Percentiles rank a stretch among this genome's conserved stretches.
phyloP scores from a whole-genome alignment of 352 stramenopile genomes.

The Globisporangium parvum region DNA sequence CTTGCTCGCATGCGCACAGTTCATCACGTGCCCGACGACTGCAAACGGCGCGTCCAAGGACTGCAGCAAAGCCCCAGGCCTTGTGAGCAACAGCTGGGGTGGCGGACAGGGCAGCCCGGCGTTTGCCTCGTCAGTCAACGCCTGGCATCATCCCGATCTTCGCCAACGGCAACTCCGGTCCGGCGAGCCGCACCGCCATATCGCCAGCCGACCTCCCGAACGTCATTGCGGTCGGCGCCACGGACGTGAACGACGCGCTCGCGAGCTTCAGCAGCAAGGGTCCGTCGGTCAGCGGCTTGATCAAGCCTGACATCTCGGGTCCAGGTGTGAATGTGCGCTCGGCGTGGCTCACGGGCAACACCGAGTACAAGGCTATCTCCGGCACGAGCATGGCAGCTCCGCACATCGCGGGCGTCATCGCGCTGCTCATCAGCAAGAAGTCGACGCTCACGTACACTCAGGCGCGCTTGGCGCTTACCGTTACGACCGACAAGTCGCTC shows the following conservation, averaged over 20 bases:
- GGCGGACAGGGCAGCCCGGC: slow-evolving; percentile 13
- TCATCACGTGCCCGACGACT: slow-evolving; percentile 18
- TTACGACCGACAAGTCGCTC: too few relatives aligned
- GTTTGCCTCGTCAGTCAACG: slow-evolving; percentile 11
- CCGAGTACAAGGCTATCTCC: too few relatives aligned
- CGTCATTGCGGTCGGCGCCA: slow-evolving; percentile 25
- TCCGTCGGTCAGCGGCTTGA: too few relatives aligned
- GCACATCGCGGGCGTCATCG: too few relatives aligned
- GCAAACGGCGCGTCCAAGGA: slow-evolving; percentile 14
- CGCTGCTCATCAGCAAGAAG: too few relatives aligned
- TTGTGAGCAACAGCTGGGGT: slow-evolving; percentile 32
- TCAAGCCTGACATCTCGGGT: too few relatives aligned
- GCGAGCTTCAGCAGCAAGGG: slow-evolving; percentile 26
- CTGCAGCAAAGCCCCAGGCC: slow-evolving; percentile 22
- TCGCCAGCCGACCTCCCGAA: slow-evolving; percentile 19
- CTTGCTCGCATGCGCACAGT: not conserved
- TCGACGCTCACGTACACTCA: too few relatives aligned
- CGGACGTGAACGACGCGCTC: slow-evolving; percentile 16
- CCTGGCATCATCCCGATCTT: slow-evolving; percentile 25
- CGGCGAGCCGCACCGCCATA: slow-evolving; percentile 12
- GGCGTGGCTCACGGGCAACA: too few relatives aligned
- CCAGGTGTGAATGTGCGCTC: too few relatives aligned
- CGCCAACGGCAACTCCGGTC: slow-evolving; percentile 21
- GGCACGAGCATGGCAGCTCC: too few relatives aligned
- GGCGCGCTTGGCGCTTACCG: too few relatives aligned